phyloP scores from a whole-genome alignment of 148 eudicot species.

The Heliosperma pusillum region DNA sequence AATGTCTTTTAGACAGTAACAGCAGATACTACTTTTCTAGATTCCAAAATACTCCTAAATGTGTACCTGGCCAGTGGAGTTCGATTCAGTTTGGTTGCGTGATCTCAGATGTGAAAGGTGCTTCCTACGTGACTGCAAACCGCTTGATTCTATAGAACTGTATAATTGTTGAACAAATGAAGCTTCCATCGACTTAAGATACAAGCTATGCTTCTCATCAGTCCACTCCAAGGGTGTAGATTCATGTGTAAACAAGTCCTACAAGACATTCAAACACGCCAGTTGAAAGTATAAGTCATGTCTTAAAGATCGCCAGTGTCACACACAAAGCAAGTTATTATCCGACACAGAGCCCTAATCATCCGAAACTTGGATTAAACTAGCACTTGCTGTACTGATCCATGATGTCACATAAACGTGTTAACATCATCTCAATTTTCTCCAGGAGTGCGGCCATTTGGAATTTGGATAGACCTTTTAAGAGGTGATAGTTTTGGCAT shows the following conservation, averaged over 20 bases:
- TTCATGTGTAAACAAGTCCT: slow-evolving; percentile 37
- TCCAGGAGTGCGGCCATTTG: too few relatives aligned
- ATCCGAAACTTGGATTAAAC: background rate
- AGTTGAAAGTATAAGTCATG: background rate
- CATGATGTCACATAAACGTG: background rate
- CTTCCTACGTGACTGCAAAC: slow-evolving; percentile 31
- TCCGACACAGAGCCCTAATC: background rate
- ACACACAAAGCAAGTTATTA: background rate
- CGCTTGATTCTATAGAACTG: slow-evolving; percentile 44
- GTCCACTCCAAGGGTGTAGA: slow-evolving; percentile 62
- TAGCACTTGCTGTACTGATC: background rate
- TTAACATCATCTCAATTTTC: too few relatives aligned
- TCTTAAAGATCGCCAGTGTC: background rate
- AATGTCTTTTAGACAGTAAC: too few relatives aligned
- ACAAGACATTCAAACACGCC: slow-evolving; percentile 19
- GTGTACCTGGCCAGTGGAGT: slow-evolving; percentile 49
- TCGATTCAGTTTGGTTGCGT: slow-evolving; percentile 20
- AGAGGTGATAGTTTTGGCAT: too few relatives aligned
- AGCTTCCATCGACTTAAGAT: slow-evolving; percentile 83
- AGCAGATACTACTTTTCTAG: too few relatives aligned
- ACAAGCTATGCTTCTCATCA: slow-evolving; percentile 84
- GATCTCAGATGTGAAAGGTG: slow-evolving; percentile 32
- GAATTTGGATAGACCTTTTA: too few relatives aligned
- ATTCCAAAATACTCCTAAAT: too few relatives aligned
- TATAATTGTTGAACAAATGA: slow-evolving; percentile 77